Evolutionary conservation across 2,329 filamentous ascomycete species (phyloP).

Genomic region (Fusarium tjaetaba): DNA sequence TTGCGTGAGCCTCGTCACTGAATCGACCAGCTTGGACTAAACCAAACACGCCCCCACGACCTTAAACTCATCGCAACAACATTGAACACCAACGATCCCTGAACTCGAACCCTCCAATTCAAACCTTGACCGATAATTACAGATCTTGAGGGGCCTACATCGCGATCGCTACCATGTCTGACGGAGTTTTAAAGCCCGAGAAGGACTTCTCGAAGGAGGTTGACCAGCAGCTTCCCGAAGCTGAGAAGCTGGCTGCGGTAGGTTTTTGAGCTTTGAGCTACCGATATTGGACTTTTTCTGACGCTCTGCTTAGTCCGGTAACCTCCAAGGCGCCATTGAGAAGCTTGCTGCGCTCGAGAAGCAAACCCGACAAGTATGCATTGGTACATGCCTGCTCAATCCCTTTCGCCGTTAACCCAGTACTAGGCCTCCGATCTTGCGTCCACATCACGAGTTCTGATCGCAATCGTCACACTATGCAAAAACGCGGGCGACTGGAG

Average conservation of each 20-base stretch:
- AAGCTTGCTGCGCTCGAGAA: conserved; percentile 94
- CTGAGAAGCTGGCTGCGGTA: conserved; percentile 89
- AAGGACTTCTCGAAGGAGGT: conserved; percentile 99
- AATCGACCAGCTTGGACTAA: conserved; percentile 42
- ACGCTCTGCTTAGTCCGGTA: conserved; percentile 60
- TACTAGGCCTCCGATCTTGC: conserved; percentile 89
- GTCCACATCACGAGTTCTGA: conserved; percentile 88
- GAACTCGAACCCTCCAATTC: background rate
- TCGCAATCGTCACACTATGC: conserved; percentile 91
- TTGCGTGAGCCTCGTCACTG: conserved; percentile 51
- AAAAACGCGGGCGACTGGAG: conserved; percentile 94
- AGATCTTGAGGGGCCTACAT: conserved; percentile 8
- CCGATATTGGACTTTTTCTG: conserved; percentile 4
- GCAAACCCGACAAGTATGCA: conserved; percentile 88
- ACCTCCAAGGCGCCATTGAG: conserved; percentile 89
- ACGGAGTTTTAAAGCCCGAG: conserved; percentile 88
- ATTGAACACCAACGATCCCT: conserved; percentile 21
- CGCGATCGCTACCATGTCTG: conserved; percentile 70
- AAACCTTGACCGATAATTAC: background rate
- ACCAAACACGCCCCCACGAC: conserved; percentile 41
- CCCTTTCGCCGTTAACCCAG: conserved; percentile 26
- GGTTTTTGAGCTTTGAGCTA: conserved; percentile 47
- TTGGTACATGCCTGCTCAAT: conserved; percentile 34
- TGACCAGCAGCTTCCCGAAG: conserved; percentile 90
- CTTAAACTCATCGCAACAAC: conserved; percentile 35